phyloP scores from a whole-genome alignment of 441 rosid genomes.

The Adansonia rubrostipa region DNA sequence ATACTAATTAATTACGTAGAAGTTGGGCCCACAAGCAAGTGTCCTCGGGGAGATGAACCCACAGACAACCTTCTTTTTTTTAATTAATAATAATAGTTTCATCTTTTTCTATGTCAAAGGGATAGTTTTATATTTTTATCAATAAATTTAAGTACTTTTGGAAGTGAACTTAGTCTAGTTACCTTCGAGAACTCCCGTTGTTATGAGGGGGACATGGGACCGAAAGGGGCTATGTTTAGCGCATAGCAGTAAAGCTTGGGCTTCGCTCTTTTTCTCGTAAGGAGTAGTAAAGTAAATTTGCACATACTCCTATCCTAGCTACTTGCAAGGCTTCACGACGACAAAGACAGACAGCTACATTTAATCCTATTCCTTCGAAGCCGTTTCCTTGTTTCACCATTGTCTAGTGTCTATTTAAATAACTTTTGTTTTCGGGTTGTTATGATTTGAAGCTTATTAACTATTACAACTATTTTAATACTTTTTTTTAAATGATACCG shows the following conservation, averaged over 20 bases:
- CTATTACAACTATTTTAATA: neutral
- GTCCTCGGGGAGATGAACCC: too few relatives aligned
- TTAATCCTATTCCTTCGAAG: constrained; percentile 16
- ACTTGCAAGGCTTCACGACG: neutral
- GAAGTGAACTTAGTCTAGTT: neutral
- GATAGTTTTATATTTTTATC: neutral
- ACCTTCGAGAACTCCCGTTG: neutral
- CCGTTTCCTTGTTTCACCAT: constrained; percentile 6
- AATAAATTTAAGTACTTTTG: neutral
- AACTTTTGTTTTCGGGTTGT: neutral
- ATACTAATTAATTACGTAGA: too few relatives aligned
- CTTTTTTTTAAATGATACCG: neutral
- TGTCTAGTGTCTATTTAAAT: neutral
- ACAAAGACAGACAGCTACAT: neutral
- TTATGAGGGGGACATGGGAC: neutral
- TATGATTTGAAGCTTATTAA: neutral
- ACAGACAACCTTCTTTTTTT: too few relatives aligned
- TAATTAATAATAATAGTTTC: too few relatives aligned
- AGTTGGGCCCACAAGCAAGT: too few relatives aligned
- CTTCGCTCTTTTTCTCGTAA: constrained; percentile 17
- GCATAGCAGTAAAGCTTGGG: constrained; percentile 28
- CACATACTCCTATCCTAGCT: neutral
- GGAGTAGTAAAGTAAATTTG: neutral
- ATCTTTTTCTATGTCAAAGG: too few relatives aligned
- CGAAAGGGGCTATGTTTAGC: constrained; percentile 1